Evolutionary conservation across 2,329 filamentous ascomycete genomes (phyloP).

Genomic region (Neonectria hederae): DNA sequence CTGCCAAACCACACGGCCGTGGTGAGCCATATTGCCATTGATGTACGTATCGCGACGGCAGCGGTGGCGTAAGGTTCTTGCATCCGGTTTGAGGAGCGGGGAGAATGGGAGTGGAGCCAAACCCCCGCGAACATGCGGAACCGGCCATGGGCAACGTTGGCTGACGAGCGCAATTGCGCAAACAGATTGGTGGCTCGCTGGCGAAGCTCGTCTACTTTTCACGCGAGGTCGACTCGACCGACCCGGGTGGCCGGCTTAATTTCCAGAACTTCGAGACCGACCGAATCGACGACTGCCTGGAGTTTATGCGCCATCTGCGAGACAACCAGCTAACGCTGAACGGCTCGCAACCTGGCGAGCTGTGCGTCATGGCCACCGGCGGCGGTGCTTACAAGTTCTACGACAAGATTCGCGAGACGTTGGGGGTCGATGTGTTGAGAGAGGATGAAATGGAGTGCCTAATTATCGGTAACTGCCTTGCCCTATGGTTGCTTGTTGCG

Average conservation of each 20-base stretch:
- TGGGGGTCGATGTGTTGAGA: constrained; percentile 87
- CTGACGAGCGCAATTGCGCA: constrained; percentile 25
- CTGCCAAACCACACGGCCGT: constrained; percentile 94
- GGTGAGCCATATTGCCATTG: constrained; percentile 95
- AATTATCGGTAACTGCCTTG: constrained; percentile 78
- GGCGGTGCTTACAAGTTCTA: constrained; percentile 98
- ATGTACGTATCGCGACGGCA: constrained; percentile 68
- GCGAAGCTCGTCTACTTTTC: constrained; percentile 98
- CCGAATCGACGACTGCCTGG: constrained; percentile 89
- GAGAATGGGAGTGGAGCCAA: not conserved
- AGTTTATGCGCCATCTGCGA: constrained; percentile 88
- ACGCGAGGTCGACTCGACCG: constrained; percentile 80
- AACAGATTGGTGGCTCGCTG: constrained; percentile 90
- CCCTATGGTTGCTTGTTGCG: not conserved
- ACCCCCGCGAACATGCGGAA: not conserved
- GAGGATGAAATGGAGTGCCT: constrained; percentile 99
- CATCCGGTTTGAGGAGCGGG: constrained; percentile 10
- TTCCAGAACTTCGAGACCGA: constrained; percentile 98
- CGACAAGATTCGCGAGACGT: constrained; percentile 82
- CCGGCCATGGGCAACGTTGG: constrained; percentile 12
- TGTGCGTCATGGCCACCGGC: constrained; percentile 95
- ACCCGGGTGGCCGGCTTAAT: constrained; percentile 89
- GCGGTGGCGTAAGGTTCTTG: constrained; percentile 8
- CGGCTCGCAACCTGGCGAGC: constrained; percentile 73
- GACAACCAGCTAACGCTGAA: constrained; percentile 81